Evolutionary conservation across 257 asterid genomes (phyloP).

Genomic region (Lycium ferocissimum): DNA sequence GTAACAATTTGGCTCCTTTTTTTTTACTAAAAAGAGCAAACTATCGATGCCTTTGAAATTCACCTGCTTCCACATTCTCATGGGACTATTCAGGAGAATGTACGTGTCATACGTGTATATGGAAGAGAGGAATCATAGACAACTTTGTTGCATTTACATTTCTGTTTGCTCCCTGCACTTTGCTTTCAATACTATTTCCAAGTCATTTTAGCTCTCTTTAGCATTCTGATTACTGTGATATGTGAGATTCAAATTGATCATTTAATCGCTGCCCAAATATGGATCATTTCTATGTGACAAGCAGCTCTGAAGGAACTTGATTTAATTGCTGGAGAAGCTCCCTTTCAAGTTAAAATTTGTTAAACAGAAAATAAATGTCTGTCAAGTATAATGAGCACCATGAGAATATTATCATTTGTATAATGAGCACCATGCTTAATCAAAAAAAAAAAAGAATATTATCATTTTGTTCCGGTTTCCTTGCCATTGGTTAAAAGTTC

Average conservation of each 20-base stretch:
- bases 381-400: slow-evolving; percentile 2
- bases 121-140: background rate
- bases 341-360: background rate
- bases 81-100: background rate
- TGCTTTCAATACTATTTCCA: background rate
- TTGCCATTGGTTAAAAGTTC: background rate
- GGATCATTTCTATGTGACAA: background rate
- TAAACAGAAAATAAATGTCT: background rate
- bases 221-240: background rate
- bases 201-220: background rate
- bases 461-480: background rate
- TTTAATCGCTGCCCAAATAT: background rate
- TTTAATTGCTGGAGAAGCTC: background rate
- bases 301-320: background rate
- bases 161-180: background rate
- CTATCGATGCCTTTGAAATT: background rate
- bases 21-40: background rate
- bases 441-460: too few relatives aligned
- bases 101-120: background rate
- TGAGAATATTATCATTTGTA: background rate
- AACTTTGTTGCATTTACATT: background rate
- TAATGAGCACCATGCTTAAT: slow-evolving; percentile 20
- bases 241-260: background rate
- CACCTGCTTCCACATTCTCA: background rate
- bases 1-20: background rate